Conservation (phyloP, 1,284 basidiomycete genomes). For the Ceratobasidium sp. region DNA sequence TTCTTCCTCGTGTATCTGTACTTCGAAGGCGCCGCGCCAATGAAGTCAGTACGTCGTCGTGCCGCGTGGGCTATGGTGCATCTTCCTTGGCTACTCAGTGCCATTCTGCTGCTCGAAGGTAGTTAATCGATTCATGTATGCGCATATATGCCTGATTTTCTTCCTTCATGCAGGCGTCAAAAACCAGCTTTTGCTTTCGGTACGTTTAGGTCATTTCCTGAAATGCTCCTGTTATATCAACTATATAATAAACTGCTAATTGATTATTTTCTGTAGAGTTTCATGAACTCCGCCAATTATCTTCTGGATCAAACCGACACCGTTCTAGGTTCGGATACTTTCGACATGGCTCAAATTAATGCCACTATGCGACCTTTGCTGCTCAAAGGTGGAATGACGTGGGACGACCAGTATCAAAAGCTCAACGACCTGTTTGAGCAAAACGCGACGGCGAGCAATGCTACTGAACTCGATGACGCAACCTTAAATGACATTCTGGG, state of each 20-base stretch:
- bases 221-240: no score
- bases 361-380: conserved; percentile 4
- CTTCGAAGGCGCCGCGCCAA: conserved; percentile 22
- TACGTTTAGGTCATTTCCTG: not conserved
- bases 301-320: not conserved
- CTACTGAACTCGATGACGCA: not conserved
- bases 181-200: conserved; percentile 34
- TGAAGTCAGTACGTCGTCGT: not conserved
- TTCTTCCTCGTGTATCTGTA: conserved; percentile 30
- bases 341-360: not conserved
- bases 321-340: not conserved
- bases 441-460: not conserved
- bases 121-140: not conserved
- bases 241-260: not conserved
- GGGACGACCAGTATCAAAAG: conserved; percentile 2
- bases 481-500: not conserved
- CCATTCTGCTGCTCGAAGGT: conserved; percentile 28
- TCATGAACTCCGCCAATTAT: not conserved
- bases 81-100: conserved; percentile 20
- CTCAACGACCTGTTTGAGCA: not conserved
- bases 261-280: not conserved
- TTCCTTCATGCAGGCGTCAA: conserved; percentile 8
- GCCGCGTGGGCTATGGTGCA: conserved; percentile 16
- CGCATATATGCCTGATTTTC: no score
- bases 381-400: not conserved